Evolutionary conservation across 169 alveolate genomes (phyloP).

Genomic region (Cryptosporidium tyzzeri): DNA sequence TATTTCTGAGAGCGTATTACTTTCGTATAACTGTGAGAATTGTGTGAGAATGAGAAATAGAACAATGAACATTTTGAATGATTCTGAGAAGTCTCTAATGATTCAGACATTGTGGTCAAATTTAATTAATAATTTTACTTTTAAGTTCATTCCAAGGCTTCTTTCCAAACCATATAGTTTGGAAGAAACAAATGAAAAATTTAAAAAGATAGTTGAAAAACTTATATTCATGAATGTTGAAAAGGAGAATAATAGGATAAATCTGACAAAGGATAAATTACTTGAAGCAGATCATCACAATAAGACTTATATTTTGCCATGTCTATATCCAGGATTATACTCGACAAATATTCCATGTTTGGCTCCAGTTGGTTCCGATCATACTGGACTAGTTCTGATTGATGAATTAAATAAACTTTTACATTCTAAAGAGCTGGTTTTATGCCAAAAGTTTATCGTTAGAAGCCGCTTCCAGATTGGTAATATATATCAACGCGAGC

Average conservation of each 20-base stretch:
- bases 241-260: constrained; percentile 74
- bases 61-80: neutral
- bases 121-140: constrained; percentile 83
- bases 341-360: constrained; percentile 17
- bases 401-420: constrained; percentile 29
- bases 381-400: constrained; percentile 26
- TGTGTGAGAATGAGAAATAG: constrained; percentile 57
- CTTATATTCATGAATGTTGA: constrained; percentile 43
- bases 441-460: constrained; percentile 62
- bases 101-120: constrained; percentile 81
- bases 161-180: constrained; percentile 80
- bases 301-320: neutral
- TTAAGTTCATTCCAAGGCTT: constrained; percentile 85
- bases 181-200: constrained; percentile 71
- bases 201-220: constrained; percentile 57
- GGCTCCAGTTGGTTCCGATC: constrained; percentile 13
- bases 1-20: neutral
- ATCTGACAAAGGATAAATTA: constrained; percentile 56
- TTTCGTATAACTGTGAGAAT: constrained; percentile 9
- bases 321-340: constrained; percentile 7
- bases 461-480: neutral
- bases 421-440: constrained; percentile 23
- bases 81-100: constrained; percentile 52
- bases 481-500: constrained; percentile 15
- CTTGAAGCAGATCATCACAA: neutral